phyloP scores from a whole-genome alignment of 108 stramenopile genomes.

The Fragilaria crotonensis region DNA sequence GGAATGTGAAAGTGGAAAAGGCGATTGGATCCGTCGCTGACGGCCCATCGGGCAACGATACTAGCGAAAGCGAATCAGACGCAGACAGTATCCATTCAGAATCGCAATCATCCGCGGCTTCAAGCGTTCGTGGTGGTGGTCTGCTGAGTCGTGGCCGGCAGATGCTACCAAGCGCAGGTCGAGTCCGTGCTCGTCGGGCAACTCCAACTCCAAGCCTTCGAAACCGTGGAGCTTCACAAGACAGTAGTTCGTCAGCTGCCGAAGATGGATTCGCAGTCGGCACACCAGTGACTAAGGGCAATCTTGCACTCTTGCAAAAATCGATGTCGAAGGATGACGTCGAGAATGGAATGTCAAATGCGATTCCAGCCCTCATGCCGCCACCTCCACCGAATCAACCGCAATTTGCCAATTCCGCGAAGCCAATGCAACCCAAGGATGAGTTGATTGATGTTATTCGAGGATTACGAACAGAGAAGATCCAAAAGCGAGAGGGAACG shows the following conservation, averaged over 20 bases:
- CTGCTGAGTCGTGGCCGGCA: constrained; percentile 67
- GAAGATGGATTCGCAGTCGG: constrained; percentile 72
- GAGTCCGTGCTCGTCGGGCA: constrained; percentile 67
- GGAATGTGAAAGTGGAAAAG: constrained; percentile 80
- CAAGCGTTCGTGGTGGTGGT: constrained; percentile 33
- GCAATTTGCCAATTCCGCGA: constrained; percentile 23
- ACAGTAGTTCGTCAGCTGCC: constrained; percentile 24
- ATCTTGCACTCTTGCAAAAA: constrained; percentile 58
- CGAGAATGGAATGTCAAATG: constrained; percentile 2
- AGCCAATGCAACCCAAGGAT: constrained; percentile 70
- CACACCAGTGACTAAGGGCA: constrained; percentile 50
- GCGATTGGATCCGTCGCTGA: constrained; percentile 59
- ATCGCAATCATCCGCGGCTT: constrained; percentile 22
- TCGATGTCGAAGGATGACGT: constrained; percentile 23
- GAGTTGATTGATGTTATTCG: constrained; percentile 80
- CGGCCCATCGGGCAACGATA: too few species aligned
- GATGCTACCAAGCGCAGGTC: constrained; percentile 64
- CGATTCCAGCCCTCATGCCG: neutral
- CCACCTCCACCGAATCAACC: neutral
- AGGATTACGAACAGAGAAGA: constrained; percentile 66
- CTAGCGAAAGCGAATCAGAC: constrained; percentile 22
- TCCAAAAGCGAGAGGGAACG: constrained; percentile 52
- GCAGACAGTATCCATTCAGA: constrained; percentile 29
- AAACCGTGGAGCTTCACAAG: constrained; percentile 8
- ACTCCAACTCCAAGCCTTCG: constrained; percentile 73